These are phyloP conservation scores for Cubamyces sp. DNA, from an alignment of 768 basidiomycete genomes.

Conservation along the genomic window DNA sequence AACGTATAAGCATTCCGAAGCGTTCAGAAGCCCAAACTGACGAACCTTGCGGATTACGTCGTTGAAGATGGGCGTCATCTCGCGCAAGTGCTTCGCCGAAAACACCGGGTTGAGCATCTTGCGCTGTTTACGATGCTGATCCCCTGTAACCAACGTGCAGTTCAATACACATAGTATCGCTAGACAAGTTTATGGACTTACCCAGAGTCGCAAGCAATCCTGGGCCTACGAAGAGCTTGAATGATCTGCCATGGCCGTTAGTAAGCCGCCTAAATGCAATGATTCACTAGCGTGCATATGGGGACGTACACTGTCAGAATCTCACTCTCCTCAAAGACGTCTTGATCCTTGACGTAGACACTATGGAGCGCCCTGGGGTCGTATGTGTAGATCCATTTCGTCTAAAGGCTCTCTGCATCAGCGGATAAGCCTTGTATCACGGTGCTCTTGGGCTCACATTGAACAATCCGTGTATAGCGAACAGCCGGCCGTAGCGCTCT, in stretches of 20 bases:
- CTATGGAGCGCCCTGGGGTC: constrained; percentile 26
- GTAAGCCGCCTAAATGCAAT: too few relatives aligned
- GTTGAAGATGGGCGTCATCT: constrained; percentile 30
- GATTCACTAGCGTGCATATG: too few relatives aligned
- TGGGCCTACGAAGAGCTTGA: constrained; percentile 18
- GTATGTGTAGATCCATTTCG: constrained; percentile 16
- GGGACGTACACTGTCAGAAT: not conserved
- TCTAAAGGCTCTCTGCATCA: not conserved
- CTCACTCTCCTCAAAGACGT: constrained; percentile 18
- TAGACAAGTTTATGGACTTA: not conserved
- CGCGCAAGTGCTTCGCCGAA: constrained; percentile 29
- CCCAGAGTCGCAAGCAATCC: constrained; percentile 26
- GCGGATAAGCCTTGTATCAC: not conserved
- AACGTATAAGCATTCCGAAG: not conserved
- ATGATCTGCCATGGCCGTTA: not conserved
- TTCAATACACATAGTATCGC: not conserved
- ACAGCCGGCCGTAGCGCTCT: not conserved
- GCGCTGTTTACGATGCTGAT: constrained; percentile 25
- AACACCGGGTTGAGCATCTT: constrained; percentile 32
- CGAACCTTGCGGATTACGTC: constrained; percentile 19
- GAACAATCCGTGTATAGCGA: not conserved
- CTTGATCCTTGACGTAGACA: constrained; percentile 28
- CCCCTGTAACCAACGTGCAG: constrained; percentile 1
- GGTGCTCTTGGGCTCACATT: not conserved
- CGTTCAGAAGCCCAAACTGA: not conserved